Percentiles rank a stretch among this genome's conserved stretches.
Evolutionary conservation across 164 flowering plant species (phyloP).

Genomic region (Santalum album): DNA sequence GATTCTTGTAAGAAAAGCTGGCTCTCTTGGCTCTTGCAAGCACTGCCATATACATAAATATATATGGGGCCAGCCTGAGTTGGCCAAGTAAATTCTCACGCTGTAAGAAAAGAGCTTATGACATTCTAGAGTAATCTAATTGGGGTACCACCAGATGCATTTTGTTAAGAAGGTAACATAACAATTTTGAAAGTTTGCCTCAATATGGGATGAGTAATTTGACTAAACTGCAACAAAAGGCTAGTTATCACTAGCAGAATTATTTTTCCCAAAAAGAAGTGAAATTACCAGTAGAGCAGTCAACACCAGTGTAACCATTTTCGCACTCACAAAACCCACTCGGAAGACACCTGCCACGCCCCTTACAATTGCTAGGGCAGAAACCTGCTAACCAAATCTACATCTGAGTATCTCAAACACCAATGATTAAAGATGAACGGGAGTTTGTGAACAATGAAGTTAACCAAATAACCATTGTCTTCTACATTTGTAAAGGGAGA

Average conservation of each 20-base stretch:
- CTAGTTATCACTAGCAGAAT: background rate
- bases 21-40: too few relatives aligned
- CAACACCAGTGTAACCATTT: slow-evolving; percentile 77
- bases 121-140: too few relatives aligned
- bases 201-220: too few relatives aligned
- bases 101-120: too few relatives aligned
- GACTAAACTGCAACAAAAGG: too few relatives aligned
- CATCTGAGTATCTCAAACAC: background rate
- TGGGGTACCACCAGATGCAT: too few relatives aligned
- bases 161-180: too few relatives aligned
- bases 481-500: background rate
- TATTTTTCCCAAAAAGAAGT: background rate
- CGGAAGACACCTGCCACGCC: slow-evolving; percentile 69
- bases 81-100: too few relatives aligned
- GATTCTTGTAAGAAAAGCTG: too few relatives aligned
- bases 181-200: too few relatives aligned
- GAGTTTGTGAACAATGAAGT: background rate
- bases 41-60: too few relatives aligned
- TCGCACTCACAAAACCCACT: slow-evolving; percentile 78
- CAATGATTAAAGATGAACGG: background rate
- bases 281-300: slow-evolving; percentile 86
- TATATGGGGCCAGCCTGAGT: too few relatives aligned
- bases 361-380: slow-evolving; percentile 71
- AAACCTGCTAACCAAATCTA: slow-evolving; percentile 41
- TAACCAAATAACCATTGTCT: background rate